These are phyloP conservation scores for Sanghuangporus weigelae DNA, from an alignment of 1,284 basidiomycete species.

Conservation along the genomic window DNA sequence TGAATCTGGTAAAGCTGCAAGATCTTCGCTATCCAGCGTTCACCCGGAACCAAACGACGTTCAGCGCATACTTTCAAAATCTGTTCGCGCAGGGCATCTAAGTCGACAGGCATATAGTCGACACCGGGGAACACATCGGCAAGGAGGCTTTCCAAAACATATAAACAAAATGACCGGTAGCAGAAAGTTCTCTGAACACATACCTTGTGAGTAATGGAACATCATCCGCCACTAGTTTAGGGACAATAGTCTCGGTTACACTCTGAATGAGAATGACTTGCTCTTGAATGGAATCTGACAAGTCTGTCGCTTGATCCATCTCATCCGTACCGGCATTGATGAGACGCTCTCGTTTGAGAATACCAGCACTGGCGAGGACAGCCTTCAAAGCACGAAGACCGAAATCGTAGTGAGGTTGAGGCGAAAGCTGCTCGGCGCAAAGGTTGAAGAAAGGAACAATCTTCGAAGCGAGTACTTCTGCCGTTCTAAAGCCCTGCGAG, in stretches of 20 bases:
- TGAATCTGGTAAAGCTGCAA: conserved; percentile 98
- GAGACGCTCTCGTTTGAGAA: conserved; percentile 90
- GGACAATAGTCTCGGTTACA: conserved; percentile 98
- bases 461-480: conserved; percentile 93
- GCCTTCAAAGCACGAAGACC: conserved; percentile 97
- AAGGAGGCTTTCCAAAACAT: conserved; percentile 57
- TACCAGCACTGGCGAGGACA: conserved; percentile 94
- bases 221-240: conserved; percentile 96
- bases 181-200: conserved; percentile 24
- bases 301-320: conserved; percentile 43
- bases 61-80: conserved; percentile 87
- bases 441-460: conserved; percentile 99
- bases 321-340: conserved; percentile 39
- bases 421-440: conserved; percentile 93
- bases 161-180: background rate
- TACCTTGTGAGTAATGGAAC: conserved; percentile 90
- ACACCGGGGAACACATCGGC: conserved; percentile 98
- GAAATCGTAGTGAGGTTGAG: conserved; percentile 99
- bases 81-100: conserved; percentile 80
- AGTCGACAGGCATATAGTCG: conserved; percentile 84
- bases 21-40: conserved; percentile 93
- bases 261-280: conserved; percentile 98
- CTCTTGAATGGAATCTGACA: conserved; percentile 75
- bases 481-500: conserved; percentile 98
- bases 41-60: conserved; percentile 78